These are phyloP conservation scores for Phytopythium oedochilum DNA, from an alignment of 352 stramenopile genomes.

Conservation along the genomic window DNA sequence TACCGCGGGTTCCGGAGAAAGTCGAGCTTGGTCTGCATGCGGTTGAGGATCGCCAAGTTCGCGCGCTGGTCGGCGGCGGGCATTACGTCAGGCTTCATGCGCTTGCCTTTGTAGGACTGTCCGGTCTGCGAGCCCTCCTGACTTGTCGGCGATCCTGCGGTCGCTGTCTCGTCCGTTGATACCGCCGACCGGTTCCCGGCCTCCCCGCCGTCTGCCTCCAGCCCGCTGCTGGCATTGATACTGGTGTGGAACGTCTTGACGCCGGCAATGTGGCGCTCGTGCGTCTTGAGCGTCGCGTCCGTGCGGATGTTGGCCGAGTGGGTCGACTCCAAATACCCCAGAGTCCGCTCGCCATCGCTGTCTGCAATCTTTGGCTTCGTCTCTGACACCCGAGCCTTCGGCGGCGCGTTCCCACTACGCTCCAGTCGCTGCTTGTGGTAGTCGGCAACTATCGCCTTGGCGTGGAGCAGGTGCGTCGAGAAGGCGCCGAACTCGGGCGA, in stretches of 20 bases:
- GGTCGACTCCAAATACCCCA: conserved; percentile 61
- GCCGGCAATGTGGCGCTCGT: conserved; percentile 35
- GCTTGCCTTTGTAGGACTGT: not conserved
- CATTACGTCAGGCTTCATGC: conserved; percentile 35
- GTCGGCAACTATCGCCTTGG: conserved; percentile 47
- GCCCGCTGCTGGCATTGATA: conserved; percentile 1
- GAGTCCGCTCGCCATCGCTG: conserved; percentile 5
- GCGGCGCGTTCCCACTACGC: conserved; percentile 37
- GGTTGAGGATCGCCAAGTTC: conserved; percentile 63
- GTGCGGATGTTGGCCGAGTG: conserved; percentile 36
- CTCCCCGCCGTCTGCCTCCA: not conserved
- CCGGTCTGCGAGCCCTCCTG: not conserved
- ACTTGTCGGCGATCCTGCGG: not conserved
- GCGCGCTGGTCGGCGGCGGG: conserved; percentile 41
- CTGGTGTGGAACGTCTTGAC: conserved; percentile 26
- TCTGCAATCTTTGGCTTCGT: conserved; percentile 10
- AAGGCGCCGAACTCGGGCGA: conserved; percentile 39
- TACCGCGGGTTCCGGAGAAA: conserved; percentile 69
- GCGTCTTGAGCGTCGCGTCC: conserved; percentile 36
- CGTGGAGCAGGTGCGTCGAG: conserved; percentile 38
- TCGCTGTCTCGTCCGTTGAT: not conserved
- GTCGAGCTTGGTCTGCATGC: conserved; percentile 78
- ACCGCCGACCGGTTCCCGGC: not conserved
- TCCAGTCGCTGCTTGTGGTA: conserved; percentile 41
- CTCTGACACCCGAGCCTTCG: conserved; percentile 4